A percentile compares a stretch with the other conserved stretches of the same genome.
These are phyloP conservation scores for Binderoboletus segoi DNA, from an alignment of 1,284 basidiomycete species.

Conservation along the genomic window DNA sequence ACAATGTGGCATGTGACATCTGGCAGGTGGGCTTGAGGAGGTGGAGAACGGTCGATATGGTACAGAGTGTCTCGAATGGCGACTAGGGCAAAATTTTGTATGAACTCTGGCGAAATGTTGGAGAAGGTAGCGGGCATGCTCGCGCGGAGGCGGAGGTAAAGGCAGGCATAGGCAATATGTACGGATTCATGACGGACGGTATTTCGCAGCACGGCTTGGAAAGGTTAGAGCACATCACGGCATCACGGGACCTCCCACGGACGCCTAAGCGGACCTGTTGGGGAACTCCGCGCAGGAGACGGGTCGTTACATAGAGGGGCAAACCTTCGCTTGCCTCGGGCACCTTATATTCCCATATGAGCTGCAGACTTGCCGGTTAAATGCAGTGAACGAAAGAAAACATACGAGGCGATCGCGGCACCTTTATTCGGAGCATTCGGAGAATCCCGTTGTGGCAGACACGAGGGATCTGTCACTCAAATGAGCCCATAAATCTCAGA, in stretches of 20 bases:
- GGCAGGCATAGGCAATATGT: slow-evolving; percentile 30
- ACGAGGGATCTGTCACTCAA: slow-evolving; percentile 19
- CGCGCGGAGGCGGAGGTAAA: slow-evolving; percentile 15
- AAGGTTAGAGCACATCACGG: slow-evolving; percentile 23
- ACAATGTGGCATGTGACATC: slow-evolving; percentile 34
- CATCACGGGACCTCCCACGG: slow-evolving; percentile 35
- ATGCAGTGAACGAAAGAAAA: slow-evolving; percentile 16
- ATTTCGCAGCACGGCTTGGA: slow-evolving; percentile 11
- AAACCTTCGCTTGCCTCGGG: background rate
- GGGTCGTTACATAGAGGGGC: slow-evolving; percentile 18
- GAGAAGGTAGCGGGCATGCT: slow-evolving; percentile 32
- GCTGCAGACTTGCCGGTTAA: slow-evolving; percentile 18
- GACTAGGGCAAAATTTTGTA: slow-evolving; percentile 43
- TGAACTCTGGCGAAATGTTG: slow-evolving; percentile 35
- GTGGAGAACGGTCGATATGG: slow-evolving; percentile 23
- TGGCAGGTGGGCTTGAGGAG: slow-evolving; percentile 38
- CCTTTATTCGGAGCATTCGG: slow-evolving; percentile 23
- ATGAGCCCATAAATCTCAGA: slow-evolving; percentile 34
- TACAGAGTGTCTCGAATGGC: background rate
- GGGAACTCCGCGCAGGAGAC: slow-evolving; percentile 21
- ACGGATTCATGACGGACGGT: slow-evolving; percentile 26
- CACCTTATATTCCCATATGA: slow-evolving; percentile 13
- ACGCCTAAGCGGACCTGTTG: slow-evolving; percentile 17
- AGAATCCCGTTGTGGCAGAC: slow-evolving; percentile 24
- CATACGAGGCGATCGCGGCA: slow-evolving; percentile 25